These are phyloP conservation scores for Annona squamosa DNA, from an alignment of 164 flowering plant genomes.

Conservation along the genomic window DNA sequence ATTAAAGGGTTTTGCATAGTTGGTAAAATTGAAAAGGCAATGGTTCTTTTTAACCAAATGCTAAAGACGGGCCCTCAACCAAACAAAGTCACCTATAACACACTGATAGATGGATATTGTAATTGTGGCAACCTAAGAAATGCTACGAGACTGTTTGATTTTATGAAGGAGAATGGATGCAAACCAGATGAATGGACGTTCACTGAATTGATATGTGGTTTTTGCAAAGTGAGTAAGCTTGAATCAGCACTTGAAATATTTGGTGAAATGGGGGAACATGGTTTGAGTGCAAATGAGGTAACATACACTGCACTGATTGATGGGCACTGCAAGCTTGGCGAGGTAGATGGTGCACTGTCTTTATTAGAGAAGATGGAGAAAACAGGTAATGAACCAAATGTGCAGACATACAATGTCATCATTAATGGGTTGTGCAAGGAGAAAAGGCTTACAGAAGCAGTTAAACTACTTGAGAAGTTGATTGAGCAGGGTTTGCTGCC, in stretches of 20 bases:
- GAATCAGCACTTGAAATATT: conserved; percentile 39
- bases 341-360: conserved; percentile 44
- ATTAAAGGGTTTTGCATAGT: conserved; percentile 41
- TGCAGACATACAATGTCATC: conserved; percentile 60
- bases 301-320: conserved; percentile 61
- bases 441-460: conserved; percentile 38
- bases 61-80: conserved; percentile 58
- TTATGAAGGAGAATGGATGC: conserved; percentile 62
- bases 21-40: conserved; percentile 46
- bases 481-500: conserved; percentile 46
- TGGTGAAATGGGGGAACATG: conserved; percentile 43
- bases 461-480: conserved; percentile 35
- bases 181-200: conserved; percentile 72
- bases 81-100: conserved; percentile 57
- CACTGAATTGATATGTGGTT: conserved; percentile 62
- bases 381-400: conserved; percentile 34
- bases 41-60: conserved; percentile 58
- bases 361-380: conserved; percentile 49
- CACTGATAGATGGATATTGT: conserved; percentile 56
- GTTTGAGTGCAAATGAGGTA: conserved; percentile 46
- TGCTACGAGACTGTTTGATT: conserved; percentile 52
- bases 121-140: conserved; percentile 39
- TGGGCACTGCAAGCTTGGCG: conserved; percentile 58
- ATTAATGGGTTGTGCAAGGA: conserved; percentile 49
- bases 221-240: conserved; percentile 48